Evolutionary conservation across 768 basidiomycete genomes (phyloP).

Genomic region (Holtermanniella nyarrowii): DNA sequence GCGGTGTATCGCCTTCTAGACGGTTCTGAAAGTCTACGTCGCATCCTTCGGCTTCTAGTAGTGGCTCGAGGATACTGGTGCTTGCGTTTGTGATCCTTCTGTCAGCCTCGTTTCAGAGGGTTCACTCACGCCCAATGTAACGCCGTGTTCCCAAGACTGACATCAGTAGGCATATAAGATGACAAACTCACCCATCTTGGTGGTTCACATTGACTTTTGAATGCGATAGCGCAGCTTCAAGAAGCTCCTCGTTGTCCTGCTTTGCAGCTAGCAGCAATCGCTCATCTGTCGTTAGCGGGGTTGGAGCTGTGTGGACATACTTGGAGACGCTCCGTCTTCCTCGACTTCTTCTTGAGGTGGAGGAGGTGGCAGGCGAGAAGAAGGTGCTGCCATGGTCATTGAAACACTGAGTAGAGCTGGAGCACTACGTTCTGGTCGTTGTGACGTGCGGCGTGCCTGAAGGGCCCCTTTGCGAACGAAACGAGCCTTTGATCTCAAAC

Average conservation of each 20-base stretch:
- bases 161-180: neutral
- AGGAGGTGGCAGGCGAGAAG: slow-evolving; percentile 21
- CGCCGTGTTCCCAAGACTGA: slow-evolving; percentile 64
- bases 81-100: slow-evolving; percentile 47
- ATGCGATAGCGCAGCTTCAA: slow-evolving; percentile 53
- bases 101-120: neutral
- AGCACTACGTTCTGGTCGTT: neutral
- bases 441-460: neutral
- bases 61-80: slow-evolving; percentile 56
- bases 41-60: slow-evolving; percentile 63
- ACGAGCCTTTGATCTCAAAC: too few species aligned
- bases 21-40: slow-evolving; percentile 71
- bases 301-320: slow-evolving; percentile 10
- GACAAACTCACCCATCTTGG: slow-evolving; percentile 57
- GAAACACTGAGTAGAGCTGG: neutral
- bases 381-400: neutral
- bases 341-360: slow-evolving; percentile 17
- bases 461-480: too few species aligned
- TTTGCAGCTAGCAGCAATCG: slow-evolving; percentile 63
- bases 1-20: slow-evolving; percentile 60
- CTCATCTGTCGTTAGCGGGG: slow-evolving; percentile 49
- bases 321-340: slow-evolving; percentile 24
- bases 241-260: slow-evolving; percentile 58
- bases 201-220: slow-evolving; percentile 59
- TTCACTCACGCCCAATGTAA: slow-evolving; percentile 60